Evolutionary conservation across 495 filamentous ascomycete species (phyloP).

Genomic region (Glarea lozoyensis): DNA sequence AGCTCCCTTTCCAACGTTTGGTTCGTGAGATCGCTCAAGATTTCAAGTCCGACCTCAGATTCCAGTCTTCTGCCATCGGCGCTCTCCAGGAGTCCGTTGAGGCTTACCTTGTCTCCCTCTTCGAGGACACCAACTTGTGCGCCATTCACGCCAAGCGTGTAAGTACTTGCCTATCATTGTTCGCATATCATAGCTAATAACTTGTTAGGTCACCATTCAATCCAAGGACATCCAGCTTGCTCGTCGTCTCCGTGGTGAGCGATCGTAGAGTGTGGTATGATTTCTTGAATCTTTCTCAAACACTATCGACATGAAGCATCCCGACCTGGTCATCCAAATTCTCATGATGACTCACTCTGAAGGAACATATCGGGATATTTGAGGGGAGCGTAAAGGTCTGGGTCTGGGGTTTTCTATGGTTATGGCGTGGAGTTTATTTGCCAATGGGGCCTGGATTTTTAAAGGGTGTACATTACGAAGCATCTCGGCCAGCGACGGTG

Average conservation of each 20-base stretch:
- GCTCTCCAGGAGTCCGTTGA: slow-evolving; percentile 99
- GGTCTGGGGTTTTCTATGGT: neutral
- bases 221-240: slow-evolving; percentile 93
- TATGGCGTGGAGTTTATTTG: neutral
- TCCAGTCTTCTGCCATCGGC: slow-evolving; percentile 99
- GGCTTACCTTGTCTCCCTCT: slow-evolving; percentile 99
- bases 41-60: slow-evolving; percentile 99
- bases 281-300: neutral
- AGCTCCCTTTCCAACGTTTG: slow-evolving; percentile 99
- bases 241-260: slow-evolving; percentile 93
- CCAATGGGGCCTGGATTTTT: neutral
- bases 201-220: slow-evolving; percentile 2
- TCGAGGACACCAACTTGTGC: slow-evolving; percentile 99
- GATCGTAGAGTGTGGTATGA: slow-evolving; percentile 24
- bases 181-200: neutral
- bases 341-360: too few relatives aligned
- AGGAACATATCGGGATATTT: neutral
- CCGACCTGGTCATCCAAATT: neutral
- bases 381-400: neutral
- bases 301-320: neutral
- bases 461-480: neutral
- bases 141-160: slow-evolving; percentile 99
- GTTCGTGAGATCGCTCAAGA: slow-evolving; percentile 99
- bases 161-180: slow-evolving; percentile 45
- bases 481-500: neutral